phyloP scores from a whole-genome alignment of 2,329 filamentous ascomycete genomes.

The Hymenoscyphus scutula region DNA sequence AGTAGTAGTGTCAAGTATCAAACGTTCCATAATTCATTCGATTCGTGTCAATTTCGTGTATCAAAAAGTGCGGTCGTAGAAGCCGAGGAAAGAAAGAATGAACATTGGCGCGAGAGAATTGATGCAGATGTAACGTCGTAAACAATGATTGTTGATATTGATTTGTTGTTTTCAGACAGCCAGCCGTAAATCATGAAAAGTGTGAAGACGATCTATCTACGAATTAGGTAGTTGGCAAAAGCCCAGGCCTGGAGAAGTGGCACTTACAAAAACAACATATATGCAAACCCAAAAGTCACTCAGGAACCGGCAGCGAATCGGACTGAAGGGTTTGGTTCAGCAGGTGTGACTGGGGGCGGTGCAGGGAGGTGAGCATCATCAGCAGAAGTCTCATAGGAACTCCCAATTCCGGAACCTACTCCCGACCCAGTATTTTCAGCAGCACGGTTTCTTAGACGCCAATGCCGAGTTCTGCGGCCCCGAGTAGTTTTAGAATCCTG shows the following conservation, averaged over 20 bases:
- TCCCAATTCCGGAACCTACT: constrained; percentile 6
- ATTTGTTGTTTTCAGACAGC: constrained; percentile 1
- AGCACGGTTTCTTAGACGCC: constrained; percentile 31
- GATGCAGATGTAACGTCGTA: background rate
- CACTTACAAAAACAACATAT: background rate
- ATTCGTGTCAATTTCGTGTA: background rate
- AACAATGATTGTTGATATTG: background rate
- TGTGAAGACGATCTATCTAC: background rate
- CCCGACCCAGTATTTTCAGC: constrained; percentile 18
- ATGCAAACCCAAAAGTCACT: background rate
- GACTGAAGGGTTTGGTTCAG: constrained; percentile 2
- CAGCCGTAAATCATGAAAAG: background rate
- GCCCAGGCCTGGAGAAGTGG: background rate
- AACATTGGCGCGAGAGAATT: background rate
- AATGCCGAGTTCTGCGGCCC: constrained; percentile 30
- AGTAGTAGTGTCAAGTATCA: background rate
- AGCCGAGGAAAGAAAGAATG: background rate
- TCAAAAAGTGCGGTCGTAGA: background rate
- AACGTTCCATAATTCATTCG: background rate
- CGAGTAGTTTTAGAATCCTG: constrained; percentile 24
- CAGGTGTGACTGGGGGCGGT: constrained; percentile 6
- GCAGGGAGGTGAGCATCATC: constrained; percentile 9
- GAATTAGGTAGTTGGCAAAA: background rate
- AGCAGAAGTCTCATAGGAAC: constrained; percentile 21
- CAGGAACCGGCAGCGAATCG: constrained; percentile 7